A percentile compares a stretch with the other conserved stretches of the same genome.
phyloP scores from a whole-genome alignment of 2,329 filamentous ascomycete species.

The Eutypella sp. region DNA sequence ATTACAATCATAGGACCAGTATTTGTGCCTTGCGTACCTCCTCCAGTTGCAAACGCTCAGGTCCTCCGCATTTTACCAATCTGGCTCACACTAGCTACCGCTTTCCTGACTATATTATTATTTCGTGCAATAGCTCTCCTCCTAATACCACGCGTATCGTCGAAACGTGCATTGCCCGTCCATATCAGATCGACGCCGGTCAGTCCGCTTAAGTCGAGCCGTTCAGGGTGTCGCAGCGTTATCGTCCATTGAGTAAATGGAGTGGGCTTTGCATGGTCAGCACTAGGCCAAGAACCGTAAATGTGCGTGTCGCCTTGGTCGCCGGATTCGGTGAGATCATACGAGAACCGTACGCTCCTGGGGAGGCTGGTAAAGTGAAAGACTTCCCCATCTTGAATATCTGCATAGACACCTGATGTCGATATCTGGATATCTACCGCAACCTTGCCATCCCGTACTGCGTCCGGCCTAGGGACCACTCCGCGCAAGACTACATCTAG shows the following conservation, averaged over 20 bases:
- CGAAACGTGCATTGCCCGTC: too few relatives aligned
- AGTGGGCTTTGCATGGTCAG: background rate
- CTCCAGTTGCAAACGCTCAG: too few relatives aligned
- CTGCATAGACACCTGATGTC: background rate
- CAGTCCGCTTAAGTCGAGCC: background rate
- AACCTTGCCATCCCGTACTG: background rate
- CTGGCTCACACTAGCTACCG: too few relatives aligned
- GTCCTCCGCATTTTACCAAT: too few relatives aligned
- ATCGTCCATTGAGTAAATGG: conserved; percentile 1
- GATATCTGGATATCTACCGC: background rate
- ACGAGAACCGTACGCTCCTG: background rate
- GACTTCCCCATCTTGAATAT: background rate
- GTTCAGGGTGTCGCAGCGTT: background rate
- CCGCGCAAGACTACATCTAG: background rate
- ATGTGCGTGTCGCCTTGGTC: background rate
- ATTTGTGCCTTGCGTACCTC: too few relatives aligned
- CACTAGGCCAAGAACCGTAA: background rate
- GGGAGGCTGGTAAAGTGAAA: conserved; percentile 1
- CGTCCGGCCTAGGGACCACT: background rate
- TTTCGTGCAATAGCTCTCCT: too few relatives aligned
- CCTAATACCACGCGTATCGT: too few relatives aligned
- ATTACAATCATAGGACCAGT: too few relatives aligned
- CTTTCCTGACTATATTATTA: too few relatives aligned
- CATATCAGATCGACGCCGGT: background rate
- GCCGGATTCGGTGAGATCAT: background rate